Base-by-base conservation (phyloP, 83 land plant genomes). In the Picea abies region DNA sequence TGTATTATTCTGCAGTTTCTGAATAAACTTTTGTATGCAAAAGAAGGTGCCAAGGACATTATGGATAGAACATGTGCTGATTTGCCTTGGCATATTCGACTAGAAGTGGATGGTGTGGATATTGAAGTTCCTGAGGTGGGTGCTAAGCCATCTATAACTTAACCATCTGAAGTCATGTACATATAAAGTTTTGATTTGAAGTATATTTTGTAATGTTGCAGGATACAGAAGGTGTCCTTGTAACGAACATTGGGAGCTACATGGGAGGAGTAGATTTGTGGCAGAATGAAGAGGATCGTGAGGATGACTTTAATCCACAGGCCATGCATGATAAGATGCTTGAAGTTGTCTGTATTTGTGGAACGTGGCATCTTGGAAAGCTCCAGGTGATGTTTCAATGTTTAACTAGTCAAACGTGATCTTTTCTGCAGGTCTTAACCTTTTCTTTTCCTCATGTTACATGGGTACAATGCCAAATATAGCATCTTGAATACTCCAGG, bases 241-340 rank as follows among this genome's bases (percentile, higher is more conserved):
- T 95, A 64, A 88, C 89, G 1, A 95, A 95, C 79, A 95, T 95
- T 81, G 94, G 94, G 3, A 95, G 97, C 81, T 95, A 95, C 84
- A 95, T 95, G 97, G 96, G 97, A 29, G 97, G 97, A 14, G 96
- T 95, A n/a, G 95, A 95, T 79, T 88, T 95, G 67, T 95, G 97
- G 97, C 94, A 93, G 83, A 95, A 95, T 83, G 95, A 93, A 83
- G 89, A 90, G 84, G 95, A 95, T 20, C 92, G 93, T 85, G 91
- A 90, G 82, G 95, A 95, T 81, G 89, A 90, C 22, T 95, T 95
- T 82, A 83, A 76, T 81, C 82, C 87, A 47, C 97, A 93, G 82
- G 91, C 86, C 11, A 95, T 95, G 90, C 95, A 95, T 81, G 97
- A 95, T 84, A 95, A 90, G 76, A 68, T 86, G 80, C 91, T 95